Base-by-base conservation (phyloP, 2,329 filamentous ascomycete genomes). In the Xylaria sp. region DNA sequence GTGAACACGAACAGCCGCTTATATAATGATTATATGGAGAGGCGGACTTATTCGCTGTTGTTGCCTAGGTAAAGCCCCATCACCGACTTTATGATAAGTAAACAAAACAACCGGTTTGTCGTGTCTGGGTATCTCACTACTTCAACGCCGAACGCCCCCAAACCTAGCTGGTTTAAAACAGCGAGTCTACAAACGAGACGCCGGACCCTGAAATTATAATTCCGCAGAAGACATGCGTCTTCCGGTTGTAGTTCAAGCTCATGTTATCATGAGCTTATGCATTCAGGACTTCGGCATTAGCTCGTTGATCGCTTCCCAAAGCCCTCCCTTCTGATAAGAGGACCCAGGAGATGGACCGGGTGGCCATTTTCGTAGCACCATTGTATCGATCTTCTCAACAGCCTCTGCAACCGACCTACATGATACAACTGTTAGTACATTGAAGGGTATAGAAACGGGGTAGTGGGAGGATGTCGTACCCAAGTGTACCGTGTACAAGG, bases 401-500 rank as follows among this genome's bases (percentile, higher is more conserved):
- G 74, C 68, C n/a, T 75, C 69, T 51, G 66, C 65, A 21, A 78
- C 68, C 2, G 70, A 74, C 57, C 76, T 78, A 44, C 50, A 66
- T 57, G 5, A n/a, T 5, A 65, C 25, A 12, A 3, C 12, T 48
- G 59, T 68, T 59, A 70, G 62, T 68, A 68, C 60, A 35, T 42
- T 44, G 23, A 21, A 12, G 4, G 27, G 13, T 8, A 3, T 12
- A 13, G 55, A 10, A n/a, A 29, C 42, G 29, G 5, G 16, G 16
- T 27, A 60, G 9, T 32, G 4, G 21, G 44, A 53, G 23, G 48
- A 58, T 60, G 27, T 16, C 59, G 35, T 85, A 93, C 91, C 86
- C 84, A 50, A 93, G 81, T 62, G 85, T 83, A 12, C 91, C 92
- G 74, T 90, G 86, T n/a, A 94, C 85, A 2, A 93, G 89, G 80